Evolutionary conservation across 345 rosid genomes (phyloP).

Genomic region (Populus davidiana): DNA sequence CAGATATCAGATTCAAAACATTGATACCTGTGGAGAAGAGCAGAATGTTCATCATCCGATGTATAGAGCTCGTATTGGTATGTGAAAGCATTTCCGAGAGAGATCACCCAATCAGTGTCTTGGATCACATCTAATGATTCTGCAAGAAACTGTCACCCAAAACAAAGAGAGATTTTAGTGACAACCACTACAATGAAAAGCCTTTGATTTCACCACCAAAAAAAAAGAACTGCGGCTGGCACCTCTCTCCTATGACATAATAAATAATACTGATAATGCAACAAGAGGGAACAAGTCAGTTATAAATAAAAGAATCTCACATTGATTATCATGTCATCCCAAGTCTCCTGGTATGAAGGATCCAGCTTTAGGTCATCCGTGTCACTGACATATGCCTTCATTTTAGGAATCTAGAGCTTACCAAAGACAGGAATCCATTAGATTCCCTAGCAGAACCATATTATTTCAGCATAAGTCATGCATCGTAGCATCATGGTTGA

Average conservation of each 20-base stretch:
- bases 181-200: not conserved
- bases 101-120: conserved; percentile 73
- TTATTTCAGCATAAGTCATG: conserved; percentile 5
- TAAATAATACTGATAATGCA: not conserved
- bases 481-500: not conserved
- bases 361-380: conserved; percentile 93
- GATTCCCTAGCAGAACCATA: conserved; percentile 19
- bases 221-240: not conserved
- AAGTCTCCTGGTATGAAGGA: conserved; percentile 85
- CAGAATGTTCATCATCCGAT: conserved; percentile 83
- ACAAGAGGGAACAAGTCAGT: not conserved
- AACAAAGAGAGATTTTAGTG: conserved; percentile 12
- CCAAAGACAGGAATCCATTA: conserved; percentile 54
- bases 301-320: conserved; percentile 43
- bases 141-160: conserved; percentile 70
- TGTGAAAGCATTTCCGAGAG: conserved; percentile 84
- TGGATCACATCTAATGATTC: conserved; percentile 96
- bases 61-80: conserved; percentile 71
- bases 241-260: not conserved
- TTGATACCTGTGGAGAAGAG: conserved; percentile 79
- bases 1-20: conserved; percentile 14
- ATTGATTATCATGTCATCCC: conserved; percentile 98
- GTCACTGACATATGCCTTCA: conserved; percentile 97
- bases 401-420: conserved; percentile 99
- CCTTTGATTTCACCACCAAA: not conserved